Percentiles rank a stretch among this genome's conserved stretches.
Evolutionary conservation across 2,329 filamentous ascomycete species (phyloP).

Genomic region (Colletotrichum tabaci): DNA sequence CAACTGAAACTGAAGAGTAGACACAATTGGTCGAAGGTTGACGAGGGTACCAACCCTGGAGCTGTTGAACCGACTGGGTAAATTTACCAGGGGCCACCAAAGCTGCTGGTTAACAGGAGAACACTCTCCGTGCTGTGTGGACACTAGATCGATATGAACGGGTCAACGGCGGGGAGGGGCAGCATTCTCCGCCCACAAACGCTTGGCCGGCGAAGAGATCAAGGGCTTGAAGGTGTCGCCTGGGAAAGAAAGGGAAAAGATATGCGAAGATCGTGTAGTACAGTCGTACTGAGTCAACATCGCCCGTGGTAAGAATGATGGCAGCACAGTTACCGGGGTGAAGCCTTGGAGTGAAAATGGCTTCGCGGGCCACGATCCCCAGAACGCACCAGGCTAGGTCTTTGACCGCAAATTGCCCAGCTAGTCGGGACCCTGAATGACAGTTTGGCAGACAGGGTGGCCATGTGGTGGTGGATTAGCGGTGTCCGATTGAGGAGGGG

Average conservation of each 20-base stretch:
- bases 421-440: constrained; percentile 29
- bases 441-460: constrained; percentile 34
- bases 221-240: not conserved
- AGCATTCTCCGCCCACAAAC: not conserved
- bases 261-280: not conserved
- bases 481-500: constrained; percentile 38
- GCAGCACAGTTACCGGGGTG: not conserved
- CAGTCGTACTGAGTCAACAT: not conserved
- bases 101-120: constrained; percentile 10
- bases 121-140: constrained; percentile 12
- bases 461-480: constrained; percentile 39
- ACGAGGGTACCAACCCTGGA: not conserved
- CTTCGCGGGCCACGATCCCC: not conserved
- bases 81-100: not conserved
- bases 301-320: not conserved
- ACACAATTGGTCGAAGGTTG: not conserved
- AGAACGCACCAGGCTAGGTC: constrained; percentile 9
- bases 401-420: constrained; percentile 20
- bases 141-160: not conserved
- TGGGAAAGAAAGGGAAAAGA: not conserved
- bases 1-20: not conserved
- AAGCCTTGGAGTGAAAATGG: not conserved
- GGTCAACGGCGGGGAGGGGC: not conserved
- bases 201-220: not conserved
- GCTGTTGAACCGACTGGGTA: not conserved